Evolutionary conservation across 352 stramenopile genomes (phyloP).

Genomic region (Phytopythium ostracodes): DNA sequence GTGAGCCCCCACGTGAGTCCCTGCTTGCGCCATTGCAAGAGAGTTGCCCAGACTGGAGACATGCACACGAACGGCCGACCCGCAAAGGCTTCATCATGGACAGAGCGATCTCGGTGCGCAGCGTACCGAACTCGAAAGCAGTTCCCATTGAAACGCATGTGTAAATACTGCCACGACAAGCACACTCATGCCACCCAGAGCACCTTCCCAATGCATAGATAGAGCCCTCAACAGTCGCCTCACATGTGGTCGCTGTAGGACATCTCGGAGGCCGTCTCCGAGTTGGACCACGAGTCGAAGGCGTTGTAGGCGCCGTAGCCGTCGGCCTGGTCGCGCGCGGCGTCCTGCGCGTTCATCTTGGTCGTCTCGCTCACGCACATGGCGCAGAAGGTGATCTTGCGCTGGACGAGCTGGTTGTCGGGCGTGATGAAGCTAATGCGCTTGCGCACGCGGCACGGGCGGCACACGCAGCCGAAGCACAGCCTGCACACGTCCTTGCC

Average conservation of each 20-base stretch:
- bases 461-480: conserved; percentile 4
- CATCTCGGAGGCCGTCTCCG: conserved; percentile 11
- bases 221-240: not conserved
- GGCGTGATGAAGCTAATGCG: conserved; percentile 10
- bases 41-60: not conserved
- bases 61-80: no score
- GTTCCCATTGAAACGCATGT: no score
- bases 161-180: no score
- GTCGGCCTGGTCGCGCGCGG: conserved; percentile 1
- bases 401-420: conserved; percentile 13
- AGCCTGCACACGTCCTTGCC: conserved; percentile 8
- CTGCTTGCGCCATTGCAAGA: not conserved
- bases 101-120: no score
- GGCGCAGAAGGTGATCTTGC: conserved; percentile 16
- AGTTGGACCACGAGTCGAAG: conserved; percentile 18
- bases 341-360: conserved; percentile 13
- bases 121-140: no score
- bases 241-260: conserved; percentile 3
- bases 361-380: conserved; percentile 18
- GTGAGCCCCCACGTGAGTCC: no score
- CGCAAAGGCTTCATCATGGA: no score
- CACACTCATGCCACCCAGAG: not conserved
- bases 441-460: conserved; percentile 3
- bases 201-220: not conserved
- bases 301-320: conserved; percentile 2